Percentiles rank a stretch among this genome's conserved stretches.
These are phyloP conservation scores for Hordeum pubiflorum DNA, from an alignment of 202 grass and related monocot genomes.

Conservation along the genomic window DNA sequence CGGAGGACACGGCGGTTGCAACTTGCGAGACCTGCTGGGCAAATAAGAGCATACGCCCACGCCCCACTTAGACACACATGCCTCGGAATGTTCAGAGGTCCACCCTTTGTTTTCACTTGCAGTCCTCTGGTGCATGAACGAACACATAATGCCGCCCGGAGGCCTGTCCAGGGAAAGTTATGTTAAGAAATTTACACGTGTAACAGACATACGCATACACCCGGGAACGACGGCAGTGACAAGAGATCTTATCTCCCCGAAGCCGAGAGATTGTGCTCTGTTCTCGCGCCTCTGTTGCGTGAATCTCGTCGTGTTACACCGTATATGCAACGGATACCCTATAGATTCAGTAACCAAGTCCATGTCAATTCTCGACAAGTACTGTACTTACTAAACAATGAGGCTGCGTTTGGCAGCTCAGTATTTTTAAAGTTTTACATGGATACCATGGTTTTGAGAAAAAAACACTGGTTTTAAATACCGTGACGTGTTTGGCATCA, in stretches of 20 bases:
- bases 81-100: neutral
- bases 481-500: no score
- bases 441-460: no score
- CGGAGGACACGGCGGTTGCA: neutral
- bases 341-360: neutral
- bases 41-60: neutral
- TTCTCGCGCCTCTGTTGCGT: neutral
- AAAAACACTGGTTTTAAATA: no score
- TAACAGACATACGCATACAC: neutral
- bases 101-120: neutral
- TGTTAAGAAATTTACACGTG: no score
- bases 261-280: neutral
- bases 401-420: no score
- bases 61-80: neutral
- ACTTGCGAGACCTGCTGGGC: neutral
- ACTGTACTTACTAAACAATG: no score
- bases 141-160: neutral
- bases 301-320: neutral
- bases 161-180: neutral
- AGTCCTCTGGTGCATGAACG: constrained; percentile 7
- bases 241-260: neutral
- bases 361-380: neutral
- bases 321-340: neutral
- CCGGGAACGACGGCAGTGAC: neutral
- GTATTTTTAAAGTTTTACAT: no score